These are phyloP conservation scores for Tetrahymena borealis DNA, from an alignment of 73 alveolate species.

Conservation along the genomic window DNA sequence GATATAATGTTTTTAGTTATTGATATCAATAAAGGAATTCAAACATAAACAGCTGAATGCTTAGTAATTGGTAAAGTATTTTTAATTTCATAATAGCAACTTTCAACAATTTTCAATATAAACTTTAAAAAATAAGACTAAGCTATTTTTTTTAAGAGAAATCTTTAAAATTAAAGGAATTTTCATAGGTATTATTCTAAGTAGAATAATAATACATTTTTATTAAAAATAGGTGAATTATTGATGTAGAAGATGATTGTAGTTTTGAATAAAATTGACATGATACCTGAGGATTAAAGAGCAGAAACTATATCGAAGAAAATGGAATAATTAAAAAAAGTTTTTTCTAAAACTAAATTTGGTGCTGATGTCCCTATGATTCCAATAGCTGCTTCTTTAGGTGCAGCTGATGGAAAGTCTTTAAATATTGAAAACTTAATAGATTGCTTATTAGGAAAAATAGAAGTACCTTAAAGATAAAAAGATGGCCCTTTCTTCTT, in stretches of 20 bases:
- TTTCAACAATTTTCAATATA: too few relatives aligned
- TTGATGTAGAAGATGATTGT: slow-evolving; percentile 88
- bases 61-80: not conserved
- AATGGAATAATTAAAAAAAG: slow-evolving; percentile 44
- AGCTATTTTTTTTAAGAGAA: too few relatives aligned
- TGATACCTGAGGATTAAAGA: slow-evolving; percentile 69
- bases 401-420: slow-evolving; percentile 47
- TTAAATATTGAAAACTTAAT: slow-evolving; percentile 58
- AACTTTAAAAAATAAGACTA: too few relatives aligned
- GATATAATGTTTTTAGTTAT: slow-evolving; percentile 94
- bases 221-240: slow-evolving; percentile 93
- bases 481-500: slow-evolving; percentile 64
- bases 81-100: not conserved
- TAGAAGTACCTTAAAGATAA: slow-evolving; percentile 53
- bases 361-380: slow-evolving; percentile 81
- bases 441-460: slow-evolving; percentile 24
- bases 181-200: too few relatives aligned
- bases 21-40: slow-evolving; percentile 81
- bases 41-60: slow-evolving; percentile 41
- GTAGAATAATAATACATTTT: too few relatives aligned
- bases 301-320: slow-evolving; percentile 35
- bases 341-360: slow-evolving; percentile 74
- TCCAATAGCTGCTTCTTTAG: slow-evolving; percentile 71
- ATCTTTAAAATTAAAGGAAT: too few relatives aligned
- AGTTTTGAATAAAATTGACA: slow-evolving; percentile 94